phyloP scores from a whole-genome alignment of 2,329 filamentous ascomycete species.

The Talaromyces marneffei region DNA sequence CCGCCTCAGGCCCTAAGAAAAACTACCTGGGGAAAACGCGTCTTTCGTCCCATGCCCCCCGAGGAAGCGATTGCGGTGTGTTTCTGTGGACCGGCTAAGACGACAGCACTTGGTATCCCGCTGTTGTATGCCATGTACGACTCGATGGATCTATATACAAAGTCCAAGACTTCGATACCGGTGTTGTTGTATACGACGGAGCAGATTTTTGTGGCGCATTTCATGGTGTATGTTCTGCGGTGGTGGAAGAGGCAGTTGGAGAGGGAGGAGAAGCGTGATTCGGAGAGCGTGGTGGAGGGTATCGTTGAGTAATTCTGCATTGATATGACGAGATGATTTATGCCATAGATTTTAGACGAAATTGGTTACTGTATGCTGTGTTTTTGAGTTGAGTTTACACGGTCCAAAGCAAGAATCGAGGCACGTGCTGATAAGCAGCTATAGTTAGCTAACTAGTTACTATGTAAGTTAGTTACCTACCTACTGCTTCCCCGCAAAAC shows the following conservation, averaged over 20 bases:
- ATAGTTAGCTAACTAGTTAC: too few species aligned
- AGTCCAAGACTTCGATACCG: constrained; percentile 35
- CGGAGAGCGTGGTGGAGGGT: neutral
- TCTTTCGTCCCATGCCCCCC: constrained; percentile 42
- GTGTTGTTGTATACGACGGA: constrained; percentile 37
- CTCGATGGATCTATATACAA: constrained; percentile 28
- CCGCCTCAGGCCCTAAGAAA: constrained; percentile 25
- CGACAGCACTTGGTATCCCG: constrained; percentile 64
- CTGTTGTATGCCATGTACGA: constrained; percentile 60
- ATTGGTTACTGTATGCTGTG: neutral
- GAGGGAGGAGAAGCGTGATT: neutral
- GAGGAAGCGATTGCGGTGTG: constrained; percentile 64
- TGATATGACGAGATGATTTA: neutral
- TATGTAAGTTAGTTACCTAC: too few species aligned
- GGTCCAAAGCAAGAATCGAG: neutral
- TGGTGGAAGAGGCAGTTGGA: constrained; percentile 22
- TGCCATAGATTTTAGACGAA: neutral
- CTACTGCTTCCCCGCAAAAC: constrained; percentile 12
- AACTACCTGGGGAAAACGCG: constrained; percentile 17
- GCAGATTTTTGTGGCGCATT: constrained; percentile 36
- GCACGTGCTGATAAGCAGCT: constrained; percentile 13
- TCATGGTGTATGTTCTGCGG: constrained; percentile 33
- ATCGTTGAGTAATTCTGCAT: neutral
- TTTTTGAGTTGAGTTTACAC: neutral
- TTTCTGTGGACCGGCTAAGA: constrained; percentile 69